A percentile compares a stretch with the other conserved stretches of the same genome.
Conservation (phyloP, 495 filamentous ascomycete genomes). For the Daldinia bambusicola region DNA sequence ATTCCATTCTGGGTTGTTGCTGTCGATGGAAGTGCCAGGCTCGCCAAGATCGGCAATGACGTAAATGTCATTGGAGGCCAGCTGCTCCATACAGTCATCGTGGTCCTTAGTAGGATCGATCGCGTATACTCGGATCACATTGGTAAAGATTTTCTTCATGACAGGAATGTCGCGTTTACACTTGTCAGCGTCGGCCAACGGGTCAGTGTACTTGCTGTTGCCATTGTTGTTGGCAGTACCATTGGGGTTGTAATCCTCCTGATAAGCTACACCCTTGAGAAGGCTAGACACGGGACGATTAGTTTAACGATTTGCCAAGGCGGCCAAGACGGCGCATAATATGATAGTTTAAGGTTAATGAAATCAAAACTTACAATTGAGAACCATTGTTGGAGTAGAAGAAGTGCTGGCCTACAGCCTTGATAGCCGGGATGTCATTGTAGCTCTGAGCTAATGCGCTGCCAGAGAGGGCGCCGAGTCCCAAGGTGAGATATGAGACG, state of each 20-base stretch:
- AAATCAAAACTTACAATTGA: constrained; percentile 49
- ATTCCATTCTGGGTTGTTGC: constrained; percentile 79
- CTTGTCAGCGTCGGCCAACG: constrained; percentile 73
- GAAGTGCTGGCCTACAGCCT: constrained; percentile 48
- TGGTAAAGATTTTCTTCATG: constrained; percentile 80
- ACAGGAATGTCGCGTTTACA: constrained; percentile 86
- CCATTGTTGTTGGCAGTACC: constrained; percentile 47
- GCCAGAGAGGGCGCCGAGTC: constrained; percentile 43
- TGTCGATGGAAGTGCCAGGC: constrained; percentile 83
- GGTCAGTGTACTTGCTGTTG: constrained; percentile 64
- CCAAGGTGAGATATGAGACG: constrained; percentile 38
- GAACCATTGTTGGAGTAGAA: constrained; percentile 50
- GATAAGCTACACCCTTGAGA: constrained; percentile 92
- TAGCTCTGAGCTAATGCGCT: constrained; percentile 43
- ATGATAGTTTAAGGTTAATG: constrained; percentile 7
- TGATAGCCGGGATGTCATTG: constrained; percentile 43
- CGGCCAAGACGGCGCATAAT: constrained; percentile 28
- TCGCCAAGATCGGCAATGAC: constrained; percentile 88
- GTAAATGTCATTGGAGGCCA: constrained; percentile 90
- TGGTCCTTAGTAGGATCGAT: constrained; percentile 84
- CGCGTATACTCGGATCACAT: constrained; percentile 93
- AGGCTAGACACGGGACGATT: constrained; percentile 46
- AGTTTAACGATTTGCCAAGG: constrained; percentile 29
- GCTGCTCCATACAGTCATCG: constrained; percentile 80
- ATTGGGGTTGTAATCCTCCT: constrained; percentile 62